A percentile compares a stretch with the other conserved stretches of the same genome.
Conservation (phyloP, 2,329 filamentous ascomycete genomes). For the Stagonosporopsis vannaccii region DNA sequence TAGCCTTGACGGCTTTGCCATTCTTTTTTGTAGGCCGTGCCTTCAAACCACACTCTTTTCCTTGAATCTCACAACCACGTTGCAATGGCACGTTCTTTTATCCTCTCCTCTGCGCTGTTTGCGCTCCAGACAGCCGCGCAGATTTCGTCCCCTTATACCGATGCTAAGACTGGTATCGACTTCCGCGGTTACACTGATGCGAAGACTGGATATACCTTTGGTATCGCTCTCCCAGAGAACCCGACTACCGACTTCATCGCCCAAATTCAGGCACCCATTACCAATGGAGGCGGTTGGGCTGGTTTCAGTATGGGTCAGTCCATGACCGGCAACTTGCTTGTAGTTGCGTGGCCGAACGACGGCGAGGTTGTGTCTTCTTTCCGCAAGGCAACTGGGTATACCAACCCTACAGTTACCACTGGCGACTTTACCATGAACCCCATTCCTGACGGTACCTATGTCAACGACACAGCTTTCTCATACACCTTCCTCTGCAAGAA, state of each 20-base stretch:
- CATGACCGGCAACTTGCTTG: slow-evolving; percentile 59
- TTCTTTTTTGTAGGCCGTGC: slow-evolving; percentile 36
- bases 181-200: slow-evolving; percentile 43
- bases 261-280: slow-evolving; percentile 56
- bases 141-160: slow-evolving; percentile 36
- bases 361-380: slow-evolving; percentile 57
- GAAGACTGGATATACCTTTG: slow-evolving; percentile 55
- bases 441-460: slow-evolving; percentile 60
- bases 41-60: slow-evolving; percentile 27
- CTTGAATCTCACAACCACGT: slow-evolving; percentile 12
- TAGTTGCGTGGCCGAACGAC: slow-evolving; percentile 63
- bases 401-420: slow-evolving; percentile 55
- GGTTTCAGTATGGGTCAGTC: slow-evolving; percentile 58
- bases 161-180: slow-evolving; percentile 43
- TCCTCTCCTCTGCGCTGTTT: slow-evolving; percentile 37
- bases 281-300: slow-evolving; percentile 58
- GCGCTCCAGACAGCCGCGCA: slow-evolving; percentile 38
- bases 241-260: slow-evolving; percentile 62
- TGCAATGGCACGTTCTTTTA: slow-evolving; percentile 40
- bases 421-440: slow-evolving; percentile 53
- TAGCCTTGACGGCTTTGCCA: slow-evolving; percentile 45
- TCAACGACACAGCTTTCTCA: slow-evolving; percentile 62
- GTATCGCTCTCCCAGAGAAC: slow-evolving; percentile 60
- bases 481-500: slow-evolving; percentile 63
- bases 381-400: slow-evolving; percentile 57